phyloP scores from a whole-genome alignment of 306 rosid genomes.

The Spatholobus suberectus region DNA sequence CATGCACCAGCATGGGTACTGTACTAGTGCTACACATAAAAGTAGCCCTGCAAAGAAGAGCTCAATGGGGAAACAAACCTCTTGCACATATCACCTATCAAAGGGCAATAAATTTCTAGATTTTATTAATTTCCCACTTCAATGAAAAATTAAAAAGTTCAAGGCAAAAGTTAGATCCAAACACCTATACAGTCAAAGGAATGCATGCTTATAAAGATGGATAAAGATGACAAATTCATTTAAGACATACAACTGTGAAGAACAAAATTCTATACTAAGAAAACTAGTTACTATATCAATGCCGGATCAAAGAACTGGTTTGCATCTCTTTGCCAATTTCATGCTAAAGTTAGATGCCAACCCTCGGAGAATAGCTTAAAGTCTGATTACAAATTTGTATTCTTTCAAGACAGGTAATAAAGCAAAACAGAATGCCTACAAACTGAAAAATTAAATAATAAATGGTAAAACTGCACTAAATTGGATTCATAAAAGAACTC shows the following conservation, averaged over 20 bases:
- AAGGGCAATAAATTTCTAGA: too few species aligned
- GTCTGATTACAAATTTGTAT: not conserved
- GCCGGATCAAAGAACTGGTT: not conserved
- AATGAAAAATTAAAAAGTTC: too few species aligned
- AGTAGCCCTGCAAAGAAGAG: too few species aligned
- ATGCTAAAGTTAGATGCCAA: not conserved
- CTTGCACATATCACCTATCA: too few species aligned
- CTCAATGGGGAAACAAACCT: too few species aligned
- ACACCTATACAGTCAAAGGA: not conserved
- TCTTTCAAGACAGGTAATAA: not conserved
- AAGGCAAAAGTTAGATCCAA: conserved; percentile 23
- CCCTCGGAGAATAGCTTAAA: not conserved
- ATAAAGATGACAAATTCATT: conserved; percentile 1
- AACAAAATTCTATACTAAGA: conserved; percentile 16
- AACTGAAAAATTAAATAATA: conserved; percentile 24
- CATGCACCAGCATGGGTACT: too few species aligned
- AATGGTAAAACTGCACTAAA: conserved; percentile 18
- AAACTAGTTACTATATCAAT: conserved; percentile 8
- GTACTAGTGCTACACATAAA: too few species aligned
- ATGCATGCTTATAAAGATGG: not conserved
- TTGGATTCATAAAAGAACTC: conserved; percentile 51
- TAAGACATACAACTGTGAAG: not conserved
- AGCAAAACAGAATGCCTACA: conserved; percentile 21
- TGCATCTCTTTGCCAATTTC: conserved; percentile 3
- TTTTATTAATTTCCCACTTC: too few species aligned